phyloP scores from a whole-genome alignment of 2,329 filamentous ascomycete species.

The Sporothrix inflata region DNA sequence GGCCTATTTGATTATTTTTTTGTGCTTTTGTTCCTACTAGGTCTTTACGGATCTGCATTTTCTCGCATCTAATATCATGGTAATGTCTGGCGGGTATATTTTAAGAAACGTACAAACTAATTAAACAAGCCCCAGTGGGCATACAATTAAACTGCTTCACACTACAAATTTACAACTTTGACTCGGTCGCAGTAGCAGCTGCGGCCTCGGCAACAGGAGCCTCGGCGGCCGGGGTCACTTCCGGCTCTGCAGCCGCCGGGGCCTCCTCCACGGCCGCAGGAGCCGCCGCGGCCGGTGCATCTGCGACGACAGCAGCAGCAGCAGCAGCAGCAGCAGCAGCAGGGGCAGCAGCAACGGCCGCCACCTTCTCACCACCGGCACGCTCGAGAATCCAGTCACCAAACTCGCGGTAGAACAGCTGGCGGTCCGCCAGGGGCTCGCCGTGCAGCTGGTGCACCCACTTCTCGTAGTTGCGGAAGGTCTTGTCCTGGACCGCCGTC shows the following conservation, averaged over 20 bases:
- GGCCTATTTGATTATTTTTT: background rate
- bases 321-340: background rate
- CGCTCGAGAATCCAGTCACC: conserved; percentile 66
- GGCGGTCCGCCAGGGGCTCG: conserved; percentile 53
- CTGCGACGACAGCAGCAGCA: background rate
- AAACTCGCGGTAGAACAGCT: conserved; percentile 62
- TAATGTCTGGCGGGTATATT: conserved; percentile 18
- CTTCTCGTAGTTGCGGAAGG: conserved; percentile 74
- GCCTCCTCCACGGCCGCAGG: background rate
- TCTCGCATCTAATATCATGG: background rate
- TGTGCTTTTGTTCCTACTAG: background rate
- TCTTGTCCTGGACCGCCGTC: conserved; percentile 65
- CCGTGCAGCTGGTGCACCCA: conserved; percentile 76
- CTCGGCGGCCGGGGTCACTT: background rate
- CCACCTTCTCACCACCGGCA: conserved; percentile 29
- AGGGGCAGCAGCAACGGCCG: background rate
- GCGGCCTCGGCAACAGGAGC: conserved; percentile 5
- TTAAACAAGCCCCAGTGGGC: background rate
- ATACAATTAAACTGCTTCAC: background rate
- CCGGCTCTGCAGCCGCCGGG: background rate
- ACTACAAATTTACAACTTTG: conserved; percentile 19
- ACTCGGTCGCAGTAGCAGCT: background rate
- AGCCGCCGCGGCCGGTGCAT: background rate
- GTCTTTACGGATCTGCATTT: background rate
- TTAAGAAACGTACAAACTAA: background rate